A percentile compares a stretch with the other conserved stretches of the same genome.
These are phyloP conservation scores for Leptoxyphium fumago DNA, from an alignment of 2,329 filamentous ascomycete genomes.

Conservation along the genomic window DNA sequence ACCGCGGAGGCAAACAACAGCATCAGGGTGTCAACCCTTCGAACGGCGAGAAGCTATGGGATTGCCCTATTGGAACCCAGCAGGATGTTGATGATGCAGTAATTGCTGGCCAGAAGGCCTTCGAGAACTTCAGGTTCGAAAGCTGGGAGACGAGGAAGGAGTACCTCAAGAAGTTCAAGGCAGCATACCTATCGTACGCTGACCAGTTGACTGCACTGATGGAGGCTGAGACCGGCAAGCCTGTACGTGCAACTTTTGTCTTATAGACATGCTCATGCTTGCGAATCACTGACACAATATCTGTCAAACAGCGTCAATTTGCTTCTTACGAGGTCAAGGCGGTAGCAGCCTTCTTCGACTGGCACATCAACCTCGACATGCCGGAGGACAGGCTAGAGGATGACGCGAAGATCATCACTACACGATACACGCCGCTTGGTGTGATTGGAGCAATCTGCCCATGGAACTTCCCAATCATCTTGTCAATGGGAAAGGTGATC, in stretches of 20 bases:
- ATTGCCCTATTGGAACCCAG: slow-evolving; percentile 22
- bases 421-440: slow-evolving; percentile 32
- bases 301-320: slow-evolving; percentile 21
- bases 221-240: slow-evolving; percentile 25
- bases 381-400: slow-evolving; percentile 29
- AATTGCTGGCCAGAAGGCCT: slow-evolving; percentile 21
- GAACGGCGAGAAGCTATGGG: slow-evolving; percentile 23
- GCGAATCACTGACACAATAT: too few species aligned
- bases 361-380: slow-evolving; percentile 22
- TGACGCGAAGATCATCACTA: slow-evolving; percentile 32
- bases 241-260: slow-evolving; percentile 11
- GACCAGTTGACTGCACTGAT: slow-evolving; percentile 23
- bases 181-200: slow-evolving; percentile 17
- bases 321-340: slow-evolving; percentile 26
- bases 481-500: slow-evolving; percentile 40
- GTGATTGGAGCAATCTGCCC: slow-evolving; percentile 32
- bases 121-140: slow-evolving; percentile 19
- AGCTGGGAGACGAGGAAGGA: slow-evolving; percentile 24
- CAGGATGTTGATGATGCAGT: slow-evolving; percentile 26
- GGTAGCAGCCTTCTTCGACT: slow-evolving; percentile 22
- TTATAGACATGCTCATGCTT: too few species aligned
- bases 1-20: slow-evolving; percentile 15
- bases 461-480: slow-evolving; percentile 40
- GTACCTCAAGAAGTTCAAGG: slow-evolving; percentile 18
- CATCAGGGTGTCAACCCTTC: slow-evolving; percentile 21